These are phyloP conservation scores for Eucalyptus regnans DNA, from an alignment of 345 rosid species.

Conservation along the genomic window DNA sequence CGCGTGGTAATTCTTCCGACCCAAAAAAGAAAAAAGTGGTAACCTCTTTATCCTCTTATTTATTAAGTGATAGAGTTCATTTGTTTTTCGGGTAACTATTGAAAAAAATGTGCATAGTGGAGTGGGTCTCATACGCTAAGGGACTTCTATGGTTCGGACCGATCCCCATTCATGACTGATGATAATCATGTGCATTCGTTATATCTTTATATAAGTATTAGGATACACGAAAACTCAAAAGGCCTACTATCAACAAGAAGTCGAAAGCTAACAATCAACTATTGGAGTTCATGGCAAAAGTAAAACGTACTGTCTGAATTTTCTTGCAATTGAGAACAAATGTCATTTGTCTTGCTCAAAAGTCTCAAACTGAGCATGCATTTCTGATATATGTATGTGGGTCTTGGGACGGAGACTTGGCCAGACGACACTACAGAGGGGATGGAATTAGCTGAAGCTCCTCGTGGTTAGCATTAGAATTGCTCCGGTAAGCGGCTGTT, in stretches of 20 bases:
- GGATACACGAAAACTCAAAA: neutral
- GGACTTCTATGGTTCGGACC: neutral
- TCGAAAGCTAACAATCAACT: conserved; percentile 94
- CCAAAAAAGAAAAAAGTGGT: neutral
- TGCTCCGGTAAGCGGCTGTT: neutral
- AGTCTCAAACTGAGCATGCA: neutral
- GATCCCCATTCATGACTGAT: neutral
- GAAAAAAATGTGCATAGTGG: neutral
- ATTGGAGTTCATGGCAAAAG: conserved; percentile 92
- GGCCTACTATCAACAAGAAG: neutral
- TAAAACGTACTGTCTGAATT: neutral
- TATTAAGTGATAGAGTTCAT: neutral
- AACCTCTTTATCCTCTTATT: neutral
- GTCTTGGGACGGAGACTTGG: conserved; percentile 59
- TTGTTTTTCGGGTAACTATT: neutral
- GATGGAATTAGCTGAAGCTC: conserved; percentile 95
- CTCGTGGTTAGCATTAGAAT: conserved; percentile 35
- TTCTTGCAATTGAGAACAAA: neutral
- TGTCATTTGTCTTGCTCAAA: neutral
- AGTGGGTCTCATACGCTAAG: neutral
- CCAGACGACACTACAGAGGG: conserved; percentile 95
- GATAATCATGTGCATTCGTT: neutral
- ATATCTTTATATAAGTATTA: neutral
- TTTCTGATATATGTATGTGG: neutral
- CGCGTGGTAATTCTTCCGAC: neutral